These are phyloP conservation scores for Blechomonas ayalai DNA, from an alignment of 208 protist genomes.

Conservation along the genomic window DNA sequence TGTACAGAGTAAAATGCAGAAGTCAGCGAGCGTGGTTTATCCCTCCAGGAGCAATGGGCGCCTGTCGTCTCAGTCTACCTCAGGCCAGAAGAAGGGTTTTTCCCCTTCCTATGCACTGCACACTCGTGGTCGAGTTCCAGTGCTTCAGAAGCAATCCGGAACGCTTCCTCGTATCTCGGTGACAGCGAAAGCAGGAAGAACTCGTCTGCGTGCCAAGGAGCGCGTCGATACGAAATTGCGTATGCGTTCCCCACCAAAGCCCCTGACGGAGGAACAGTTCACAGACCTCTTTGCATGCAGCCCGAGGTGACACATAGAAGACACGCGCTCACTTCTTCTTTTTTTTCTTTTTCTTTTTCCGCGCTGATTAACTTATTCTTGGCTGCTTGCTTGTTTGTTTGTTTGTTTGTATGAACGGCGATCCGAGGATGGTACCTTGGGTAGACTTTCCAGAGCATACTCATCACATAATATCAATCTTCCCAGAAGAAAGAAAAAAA, in stretches of 20 bases:
- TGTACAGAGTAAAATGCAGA: too few species aligned
- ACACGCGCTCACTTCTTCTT: constrained; percentile 3
- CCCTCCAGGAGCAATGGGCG: too few species aligned
- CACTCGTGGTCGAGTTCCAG: background rate
- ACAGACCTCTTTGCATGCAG: constrained; percentile 15
- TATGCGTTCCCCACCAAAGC: constrained; percentile 9
- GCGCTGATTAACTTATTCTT: background rate
- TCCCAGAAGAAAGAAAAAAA: background rate
- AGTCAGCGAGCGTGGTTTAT: too few species aligned
- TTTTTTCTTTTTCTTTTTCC: constrained; percentile 7
- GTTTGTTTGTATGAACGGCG: constrained; percentile 1
- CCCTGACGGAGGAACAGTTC: constrained; percentile 24
- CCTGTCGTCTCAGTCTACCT: too few species aligned
- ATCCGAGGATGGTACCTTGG: too few species aligned
- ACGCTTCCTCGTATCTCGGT: background rate
- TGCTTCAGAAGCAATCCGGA: background rate
- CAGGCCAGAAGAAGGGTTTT: too few species aligned
- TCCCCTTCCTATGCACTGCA: too few species aligned
- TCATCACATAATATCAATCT: too few species aligned
- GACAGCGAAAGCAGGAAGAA: background rate
- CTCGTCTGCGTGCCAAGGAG: constrained; percentile 10
- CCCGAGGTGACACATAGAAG: constrained; percentile 2
- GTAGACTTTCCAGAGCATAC: too few species aligned
- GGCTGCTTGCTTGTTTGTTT: constrained; percentile 7
- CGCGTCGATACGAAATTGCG: constrained; percentile 9